These are phyloP conservation scores for Phytophthora fragariaefolia DNA, from an alignment of 352 stramenopile genomes.

Conservation along the genomic window DNA sequence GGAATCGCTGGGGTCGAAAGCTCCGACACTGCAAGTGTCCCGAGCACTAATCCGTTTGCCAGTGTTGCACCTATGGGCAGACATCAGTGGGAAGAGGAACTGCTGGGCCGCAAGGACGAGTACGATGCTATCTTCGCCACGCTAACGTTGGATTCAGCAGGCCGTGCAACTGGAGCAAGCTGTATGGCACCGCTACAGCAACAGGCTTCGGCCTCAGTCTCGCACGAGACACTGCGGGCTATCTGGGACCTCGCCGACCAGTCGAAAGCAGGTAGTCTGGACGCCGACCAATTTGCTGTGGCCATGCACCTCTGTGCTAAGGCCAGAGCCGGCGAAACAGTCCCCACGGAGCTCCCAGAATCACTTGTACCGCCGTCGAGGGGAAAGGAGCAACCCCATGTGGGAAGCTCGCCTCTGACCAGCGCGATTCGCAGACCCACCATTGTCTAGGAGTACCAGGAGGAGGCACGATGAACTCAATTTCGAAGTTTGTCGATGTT, in stretches of 20 bases:
- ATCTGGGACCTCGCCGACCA: constrained; percentile 93
- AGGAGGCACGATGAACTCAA: constrained; percentile 1
- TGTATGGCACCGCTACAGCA: constrained; percentile 85
- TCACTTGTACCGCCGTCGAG: constrained; percentile 70
- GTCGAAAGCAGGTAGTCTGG: constrained; percentile 88
- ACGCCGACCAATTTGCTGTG: constrained; percentile 92
- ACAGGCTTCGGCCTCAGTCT: constrained; percentile 52
- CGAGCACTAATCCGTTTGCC: constrained; percentile 37
- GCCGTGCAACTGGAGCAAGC: constrained; percentile 63
- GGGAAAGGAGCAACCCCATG: constrained; percentile 14
- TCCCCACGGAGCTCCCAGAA: constrained; percentile 67
- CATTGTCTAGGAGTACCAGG: constrained; percentile 19
- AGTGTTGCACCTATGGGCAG: constrained; percentile 43
- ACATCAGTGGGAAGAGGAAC: constrained; percentile 70
- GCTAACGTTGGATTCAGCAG: constrained; percentile 59
- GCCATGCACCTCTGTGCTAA: constrained; percentile 89
- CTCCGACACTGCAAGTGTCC: not conserved
- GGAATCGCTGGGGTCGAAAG: constrained; percentile 20
- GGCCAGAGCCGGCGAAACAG: constrained; percentile 69
- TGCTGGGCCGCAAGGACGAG: constrained; percentile 68
- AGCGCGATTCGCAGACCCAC: constrained; percentile 25
- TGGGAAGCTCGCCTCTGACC: constrained; percentile 17
- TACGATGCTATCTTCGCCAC: constrained; percentile 88
- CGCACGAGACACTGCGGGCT: constrained; percentile 73
- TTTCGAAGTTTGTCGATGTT: not conserved